Evolutionary conservation across 2,329 filamentous ascomycete genomes (phyloP).

Genomic region (Fusarium ramigenum): DNA sequence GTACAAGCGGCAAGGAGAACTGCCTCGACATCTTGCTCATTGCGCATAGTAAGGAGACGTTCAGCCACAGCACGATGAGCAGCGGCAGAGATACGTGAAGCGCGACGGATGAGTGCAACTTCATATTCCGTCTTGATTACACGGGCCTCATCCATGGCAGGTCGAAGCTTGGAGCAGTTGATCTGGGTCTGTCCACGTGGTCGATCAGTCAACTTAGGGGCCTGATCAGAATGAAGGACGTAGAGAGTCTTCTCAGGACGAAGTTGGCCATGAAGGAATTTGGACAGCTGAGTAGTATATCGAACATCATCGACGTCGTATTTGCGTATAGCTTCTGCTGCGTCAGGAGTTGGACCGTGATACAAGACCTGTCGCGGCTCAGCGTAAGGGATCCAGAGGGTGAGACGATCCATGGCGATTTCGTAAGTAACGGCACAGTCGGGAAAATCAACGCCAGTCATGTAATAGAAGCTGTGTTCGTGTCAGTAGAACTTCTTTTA

Average conservation of each 20-base stretch:
- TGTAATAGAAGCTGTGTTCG: constrained; percentile 64
- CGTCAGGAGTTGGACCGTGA: constrained; percentile 68
- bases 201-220: constrained; percentile 49
- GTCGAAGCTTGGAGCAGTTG: constrained; percentile 64
- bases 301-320: constrained; percentile 78
- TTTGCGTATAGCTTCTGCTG: constrained; percentile 67
- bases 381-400: constrained; percentile 77
- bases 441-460: constrained; percentile 63
- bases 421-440: constrained; percentile 67
- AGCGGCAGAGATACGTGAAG: constrained; percentile 79
- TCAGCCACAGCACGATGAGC: constrained; percentile 80
- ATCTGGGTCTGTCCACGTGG: constrained; percentile 52
- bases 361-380: constrained; percentile 70
- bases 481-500: not conserved
- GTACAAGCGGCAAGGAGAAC: constrained; percentile 79
- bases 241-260: constrained; percentile 53
- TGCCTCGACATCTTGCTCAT: constrained; percentile 86
- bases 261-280: constrained; percentile 53
- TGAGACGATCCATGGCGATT: constrained; percentile 67
- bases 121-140: constrained; percentile 90
- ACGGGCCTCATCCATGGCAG: constrained; percentile 81
- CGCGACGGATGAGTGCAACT: constrained; percentile 80
- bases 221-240: constrained; percentile 60
- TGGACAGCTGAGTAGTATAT: constrained; percentile 64
- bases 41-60: constrained; percentile 69